phyloP scores from a whole-genome alignment of 441 rosid genomes.

The Erodium texanum region DNA sequence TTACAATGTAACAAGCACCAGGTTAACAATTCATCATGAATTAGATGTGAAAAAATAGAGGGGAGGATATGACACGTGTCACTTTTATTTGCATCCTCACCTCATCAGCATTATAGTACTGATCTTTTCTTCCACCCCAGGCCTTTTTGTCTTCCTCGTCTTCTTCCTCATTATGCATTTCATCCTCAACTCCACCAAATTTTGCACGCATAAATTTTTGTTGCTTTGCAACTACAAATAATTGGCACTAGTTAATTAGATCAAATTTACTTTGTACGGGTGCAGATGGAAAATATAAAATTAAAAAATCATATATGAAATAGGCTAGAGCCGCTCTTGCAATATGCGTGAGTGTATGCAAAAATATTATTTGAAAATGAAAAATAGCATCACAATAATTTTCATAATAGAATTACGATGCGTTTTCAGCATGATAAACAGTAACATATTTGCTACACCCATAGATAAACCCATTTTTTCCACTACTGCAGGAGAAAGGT shows the following conservation, averaged over 20 bases:
- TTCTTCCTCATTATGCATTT: slow-evolving; percentile 49
- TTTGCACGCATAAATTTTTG: slow-evolving; percentile 46
- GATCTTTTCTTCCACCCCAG: slow-evolving; percentile 43
- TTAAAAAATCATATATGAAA: no score
- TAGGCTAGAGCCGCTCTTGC: neutral
- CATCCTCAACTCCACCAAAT: slow-evolving; percentile 64
- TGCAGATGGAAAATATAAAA: no score
- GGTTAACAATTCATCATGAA: neutral
- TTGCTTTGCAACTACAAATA: slow-evolving; percentile 56
- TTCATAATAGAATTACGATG: neutral
- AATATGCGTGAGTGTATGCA: neutral
- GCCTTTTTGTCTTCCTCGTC: slow-evolving; percentile 35
- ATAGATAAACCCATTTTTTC: neutral
- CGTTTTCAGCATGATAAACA: neutral
- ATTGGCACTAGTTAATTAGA: neutral
- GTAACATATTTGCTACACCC: neutral
- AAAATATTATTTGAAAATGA: neutral
- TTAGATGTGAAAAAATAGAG: neutral
- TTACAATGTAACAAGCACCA: neutral
- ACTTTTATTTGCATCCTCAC: slow-evolving; percentile 28
- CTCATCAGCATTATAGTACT: slow-evolving; percentile 50
- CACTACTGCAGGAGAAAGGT: neutral
- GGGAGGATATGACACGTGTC: neutral
- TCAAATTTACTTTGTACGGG: neutral
- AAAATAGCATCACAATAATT: neutral